Evolutionary conservation across 1,284 basidiomycete genomes (phyloP).

Genomic region (Puccinia polysora): DNA sequence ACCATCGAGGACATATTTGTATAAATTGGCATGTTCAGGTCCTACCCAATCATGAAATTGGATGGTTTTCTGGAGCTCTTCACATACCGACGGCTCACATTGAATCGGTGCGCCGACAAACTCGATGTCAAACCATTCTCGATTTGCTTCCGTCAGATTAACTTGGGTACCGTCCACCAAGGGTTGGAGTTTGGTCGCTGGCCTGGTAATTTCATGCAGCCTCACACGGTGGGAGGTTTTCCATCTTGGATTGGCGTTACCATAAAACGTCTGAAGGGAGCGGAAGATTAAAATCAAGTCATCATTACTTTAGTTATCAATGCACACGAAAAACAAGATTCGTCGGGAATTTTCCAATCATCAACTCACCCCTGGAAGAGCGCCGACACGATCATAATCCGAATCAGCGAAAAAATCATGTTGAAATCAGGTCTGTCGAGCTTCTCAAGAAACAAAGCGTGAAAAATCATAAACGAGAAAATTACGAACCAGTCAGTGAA

Average conservation of each 20-base stretch:
- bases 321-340: background rate
- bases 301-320: no score
- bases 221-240: constrained; percentile 49
- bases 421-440: no score
- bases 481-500: constrained; percentile 54
- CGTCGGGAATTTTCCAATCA: no score
- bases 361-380: background rate
- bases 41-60: constrained; percentile 45
- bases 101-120: constrained; percentile 50
- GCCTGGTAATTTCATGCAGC: constrained; percentile 48
- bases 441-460: background rate
- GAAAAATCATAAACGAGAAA: background rate
- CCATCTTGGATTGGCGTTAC: constrained; percentile 45
- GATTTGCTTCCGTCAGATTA: constrained; percentile 44
- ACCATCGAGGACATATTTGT: constrained; percentile 14
- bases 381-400: no score
- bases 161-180: constrained; percentile 46
- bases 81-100: constrained; percentile 50
- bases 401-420: no score
- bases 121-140: constrained; percentile 46
- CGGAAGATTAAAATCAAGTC: background rate
- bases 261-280: constrained; percentile 3
- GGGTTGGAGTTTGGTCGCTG: constrained; percentile 45
- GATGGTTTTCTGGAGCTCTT: constrained; percentile 48
- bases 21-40: constrained; percentile 3